Evolutionary conservation across 768 basidiomycete species (phyloP), one percentile per base, ranked within the genome.

Genomic region (Kwoniella shandongensis): DNA sequence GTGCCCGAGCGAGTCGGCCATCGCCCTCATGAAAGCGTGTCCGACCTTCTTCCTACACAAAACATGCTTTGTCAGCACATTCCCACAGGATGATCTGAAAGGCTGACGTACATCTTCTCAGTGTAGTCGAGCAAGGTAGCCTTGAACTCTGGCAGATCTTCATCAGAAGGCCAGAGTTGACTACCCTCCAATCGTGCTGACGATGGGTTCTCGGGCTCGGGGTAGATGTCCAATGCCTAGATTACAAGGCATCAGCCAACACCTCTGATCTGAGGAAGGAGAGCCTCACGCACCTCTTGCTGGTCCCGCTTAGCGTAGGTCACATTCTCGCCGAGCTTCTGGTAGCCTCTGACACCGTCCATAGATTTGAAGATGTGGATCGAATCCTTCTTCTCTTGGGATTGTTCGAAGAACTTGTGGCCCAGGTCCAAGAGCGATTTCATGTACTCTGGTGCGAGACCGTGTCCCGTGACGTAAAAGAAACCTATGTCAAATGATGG

Each of bases 401-500:
- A 60, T 3, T 53, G 57, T 40, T 65, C 60, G 26, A 65, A 65
- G 57, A 65, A 65, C 26, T 51, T 50, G 51, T 65, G 63, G 6
- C 63, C 63, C 25, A 61, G 56, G 25, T 50, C 38, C 12, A 65
- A 48, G 12, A 65, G 59, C 7, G 40, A 45, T 22, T 65, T 44
- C 41, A 65, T 44, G 41, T 61, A 61, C 20, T 46, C 52, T 20
- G 51, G 42, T 13, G 35, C 45, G 20, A 65, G 51, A 6, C 63
- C 63, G 40, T 65, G 63, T 4, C 63, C 63, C 15, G 63, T 65
- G 5, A 65, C 63, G 52, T 65, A 65, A 60, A 65, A 65, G 63
- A 65, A 65, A 18, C 63, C 63, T 59, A 32, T 7, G n/a, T n/a
- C 7, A 7, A 22, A 41, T 6, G 17, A 5, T 7, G 40, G 40